Evolutionary conservation across 2,329 filamentous ascomycete genomes (phyloP).

Genomic region (Keithomyces neogunnii): DNA sequence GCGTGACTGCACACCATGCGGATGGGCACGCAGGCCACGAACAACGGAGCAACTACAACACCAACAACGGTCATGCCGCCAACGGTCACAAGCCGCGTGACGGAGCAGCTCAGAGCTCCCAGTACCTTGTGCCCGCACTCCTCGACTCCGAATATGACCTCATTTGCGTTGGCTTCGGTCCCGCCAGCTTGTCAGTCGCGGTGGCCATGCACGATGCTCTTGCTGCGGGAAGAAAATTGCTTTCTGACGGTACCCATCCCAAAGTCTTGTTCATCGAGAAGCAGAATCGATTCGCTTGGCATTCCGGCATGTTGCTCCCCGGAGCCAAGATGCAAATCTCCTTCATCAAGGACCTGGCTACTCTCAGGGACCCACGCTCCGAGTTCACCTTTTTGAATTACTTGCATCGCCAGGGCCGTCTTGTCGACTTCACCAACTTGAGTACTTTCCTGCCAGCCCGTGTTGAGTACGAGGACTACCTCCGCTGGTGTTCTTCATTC

Average conservation of each 20-base stretch:
- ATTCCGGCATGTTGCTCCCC: constrained; percentile 88
- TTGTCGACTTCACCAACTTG: constrained; percentile 86
- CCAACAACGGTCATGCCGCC: constrained; percentile 9
- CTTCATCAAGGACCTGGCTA: constrained; percentile 93
- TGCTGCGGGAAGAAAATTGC: constrained; percentile 36
- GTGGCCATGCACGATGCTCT: constrained; percentile 81
- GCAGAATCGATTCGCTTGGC: constrained; percentile 79
- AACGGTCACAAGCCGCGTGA: constrained; percentile 14
- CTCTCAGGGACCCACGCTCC: constrained; percentile 76
- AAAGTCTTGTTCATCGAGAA: constrained; percentile 84
- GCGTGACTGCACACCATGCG: background rate
- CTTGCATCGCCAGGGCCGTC: constrained; percentile 68
- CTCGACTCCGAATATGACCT: constrained; percentile 68
- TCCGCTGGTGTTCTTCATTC: constrained; percentile 80
- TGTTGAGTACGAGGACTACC: constrained; percentile 89
- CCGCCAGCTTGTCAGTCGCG: constrained; percentile 81
- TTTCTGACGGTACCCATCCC: constrained; percentile 38
- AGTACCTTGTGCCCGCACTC: constrained; percentile 39
- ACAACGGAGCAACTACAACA: constrained; percentile 7
- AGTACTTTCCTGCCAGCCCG: constrained; percentile 80
- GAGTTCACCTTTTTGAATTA: constrained; percentile 97
- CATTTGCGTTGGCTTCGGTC: constrained; percentile 86
- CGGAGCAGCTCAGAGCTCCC: constrained; percentile 14
- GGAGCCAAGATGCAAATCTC: constrained; percentile 97
- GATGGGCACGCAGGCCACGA: background rate